Evolutionary conservation across 2,329 filamentous ascomycete species (phyloP), one percentile per base, ranked within the genome.

Genomic region (Atkinsonella texensis): DNA sequence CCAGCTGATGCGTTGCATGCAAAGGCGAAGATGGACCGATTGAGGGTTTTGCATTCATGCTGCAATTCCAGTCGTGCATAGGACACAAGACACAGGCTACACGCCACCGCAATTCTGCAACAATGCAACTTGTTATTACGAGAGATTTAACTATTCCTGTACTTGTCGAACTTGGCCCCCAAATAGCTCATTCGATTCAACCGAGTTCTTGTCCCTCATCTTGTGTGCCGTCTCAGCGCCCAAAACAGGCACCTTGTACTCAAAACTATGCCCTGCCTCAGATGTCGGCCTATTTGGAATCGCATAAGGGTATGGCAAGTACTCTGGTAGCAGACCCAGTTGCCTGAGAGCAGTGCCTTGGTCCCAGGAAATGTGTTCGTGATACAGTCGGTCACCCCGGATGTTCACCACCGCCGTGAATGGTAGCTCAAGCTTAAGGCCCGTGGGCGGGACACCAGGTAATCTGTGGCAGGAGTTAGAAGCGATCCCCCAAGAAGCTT

Each of bases 361-460:
- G 52, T 86, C 83, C 83, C 83, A 86, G 10, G 75, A 72, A 12
- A 86, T 81, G 55, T 85, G 81, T 59, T 86, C 83, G 52, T 84
- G 79, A 53, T 78, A 82, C 1, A 86, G 63, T 1, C 78, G 71
- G 50, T 84, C 81, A 0, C 81, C 83, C 0, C 81, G 72, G 48
- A 86, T 71, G 33, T 80, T 80, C 0, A 85, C 80, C 2, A 86
- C 71, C 2, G 75, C 75, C 0, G 80, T 82, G 46, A 85, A 74
- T 0, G 81, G 77, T 11, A 86, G 70, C 40, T 77, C 70, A 11
- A 83, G 71, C 4, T 70, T 67, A 48, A 69, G 70, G 35, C 71
- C 67, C 0, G 81, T 82, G 0, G 78, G 74, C 2, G 76, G 77
- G 1, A 82, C 66, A 0, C 78, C 78, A 0, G 78, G 77, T 2